These are phyloP conservation scores for Leccinellum luteum DNA, from an alignment of 768 basidiomycete genomes.

Conservation along the genomic window DNA sequence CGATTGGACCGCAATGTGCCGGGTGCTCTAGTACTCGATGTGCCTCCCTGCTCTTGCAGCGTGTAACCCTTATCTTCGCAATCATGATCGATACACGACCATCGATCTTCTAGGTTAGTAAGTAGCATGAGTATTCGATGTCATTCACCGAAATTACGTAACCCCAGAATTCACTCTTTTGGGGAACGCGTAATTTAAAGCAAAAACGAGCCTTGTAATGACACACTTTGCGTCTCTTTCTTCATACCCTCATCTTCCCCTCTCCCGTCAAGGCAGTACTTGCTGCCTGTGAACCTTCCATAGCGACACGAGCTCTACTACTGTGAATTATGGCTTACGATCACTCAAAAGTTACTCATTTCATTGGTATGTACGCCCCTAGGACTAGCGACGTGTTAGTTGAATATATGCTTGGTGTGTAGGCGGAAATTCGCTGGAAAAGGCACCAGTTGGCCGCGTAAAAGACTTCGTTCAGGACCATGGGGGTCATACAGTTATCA, in stretches of 20 bases:
- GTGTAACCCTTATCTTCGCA: slow-evolving; percentile 5
- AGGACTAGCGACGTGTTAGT: slow-evolving; percentile 7
- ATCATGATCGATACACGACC: slow-evolving; percentile 8
- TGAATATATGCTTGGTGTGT: slow-evolving; percentile 7
- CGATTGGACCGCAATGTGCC: slow-evolving; percentile 15
- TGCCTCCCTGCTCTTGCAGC: slow-evolving; percentile 19
- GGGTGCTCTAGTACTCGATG: slow-evolving; percentile 18
- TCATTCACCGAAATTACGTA: slow-evolving; percentile 24
- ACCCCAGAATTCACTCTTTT: slow-evolving; percentile 30
- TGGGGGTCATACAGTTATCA: slow-evolving; percentile 98
- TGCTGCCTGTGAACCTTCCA: slow-evolving; percentile 2
- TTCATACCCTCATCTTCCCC: slow-evolving; percentile 22
- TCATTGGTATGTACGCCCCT: slow-evolving; percentile 47
- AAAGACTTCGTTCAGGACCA: slow-evolving; percentile 87
- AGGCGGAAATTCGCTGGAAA: slow-evolving; percentile 94
- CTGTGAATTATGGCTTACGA: slow-evolving; percentile 39
- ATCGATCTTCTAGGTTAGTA: slow-evolving; percentile 17
- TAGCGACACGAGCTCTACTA: slow-evolving; percentile 7
- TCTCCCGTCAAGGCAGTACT: slow-evolving; percentile 5
- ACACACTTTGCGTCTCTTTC: slow-evolving; percentile 3
- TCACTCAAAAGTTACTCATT: slow-evolving; percentile 60
- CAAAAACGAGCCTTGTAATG: slow-evolving; percentile 21
- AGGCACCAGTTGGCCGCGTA: slow-evolving; percentile 73
- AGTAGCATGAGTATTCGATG: neutral
- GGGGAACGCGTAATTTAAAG: slow-evolving; percentile 20